Evolutionary conservation across 176 grass and related monocot genomes (phyloP), one percentile per base, ranked within the genome.

Genomic region (Bothriochloa decipiens): DNA sequence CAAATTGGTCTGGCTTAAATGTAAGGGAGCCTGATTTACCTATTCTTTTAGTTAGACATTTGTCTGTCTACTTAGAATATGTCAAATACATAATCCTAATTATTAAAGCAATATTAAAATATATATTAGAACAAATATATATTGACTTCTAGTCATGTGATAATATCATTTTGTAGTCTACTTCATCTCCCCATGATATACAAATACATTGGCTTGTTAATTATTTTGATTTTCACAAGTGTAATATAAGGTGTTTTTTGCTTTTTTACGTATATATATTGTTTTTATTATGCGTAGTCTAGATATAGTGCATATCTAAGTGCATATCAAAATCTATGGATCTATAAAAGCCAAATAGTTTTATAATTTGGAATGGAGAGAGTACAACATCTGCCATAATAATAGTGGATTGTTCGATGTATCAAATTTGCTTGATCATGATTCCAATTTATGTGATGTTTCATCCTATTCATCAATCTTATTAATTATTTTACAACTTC

Each of bases 111-210:
- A 35, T 50, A 80, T 11, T 25, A n/a, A 46, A 65, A 62, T 10
- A 42, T 8, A 10, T 42, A 42, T 12, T 62, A 62, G n/a, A 4
- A 26, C 9, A 25, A 61, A 61, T 11, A 61, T 61, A 25, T 61
- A 61, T 4, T 61, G 23, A 25, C n/a, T 61, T 25, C n/a, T 61
- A 11, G 22, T 22, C 70, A 83, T 83, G 57, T 11, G 70, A 83
- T 83, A 49, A 65, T n/a, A 65, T 47, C 15, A 42, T 82, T 37
- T 3, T 73, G 32, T 74, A 18, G 3, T 32, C 25, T 26, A 17
- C 15, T 69, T 33, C 0, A 11, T 55, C 18, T 39, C 11, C 79
- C 11, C 46, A 53, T 69, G 43, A 9, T 22, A 61, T 23, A 60
- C 55, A 60, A 23, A 61, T 25, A 60, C 3, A 29, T 4, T 43